These are phyloP conservation scores for Colletotrichum aenigma DNA, from an alignment of 2,329 filamentous ascomycete genomes.

Conservation along the genomic window DNA sequence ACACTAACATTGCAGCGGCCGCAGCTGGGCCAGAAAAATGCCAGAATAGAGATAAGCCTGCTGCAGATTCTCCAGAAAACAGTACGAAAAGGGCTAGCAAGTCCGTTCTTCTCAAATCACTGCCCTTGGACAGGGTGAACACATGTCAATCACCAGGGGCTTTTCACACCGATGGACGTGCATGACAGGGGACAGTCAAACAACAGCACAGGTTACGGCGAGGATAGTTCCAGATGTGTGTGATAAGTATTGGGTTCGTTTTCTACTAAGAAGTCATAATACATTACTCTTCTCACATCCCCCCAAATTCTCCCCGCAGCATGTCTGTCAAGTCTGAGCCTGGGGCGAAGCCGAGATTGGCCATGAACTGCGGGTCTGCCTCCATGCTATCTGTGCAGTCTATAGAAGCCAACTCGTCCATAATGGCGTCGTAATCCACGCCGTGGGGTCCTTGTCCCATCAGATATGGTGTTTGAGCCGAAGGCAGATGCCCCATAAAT, in stretches of 20 bases:
- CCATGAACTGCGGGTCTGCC: slow-evolving; percentile 67
- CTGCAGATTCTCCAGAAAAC: background rate
- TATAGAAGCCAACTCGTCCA: slow-evolving; percentile 56
- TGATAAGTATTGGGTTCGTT: background rate
- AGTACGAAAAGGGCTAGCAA: background rate
- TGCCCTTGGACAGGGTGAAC: background rate
- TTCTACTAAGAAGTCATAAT: slow-evolving; percentile 2
- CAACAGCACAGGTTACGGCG: background rate
- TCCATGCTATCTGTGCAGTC: slow-evolving; percentile 54
- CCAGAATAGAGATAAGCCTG: background rate
- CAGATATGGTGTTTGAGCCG: slow-evolving; percentile 26
- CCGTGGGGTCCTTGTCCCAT: slow-evolving; percentile 20
- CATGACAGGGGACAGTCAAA: background rate
- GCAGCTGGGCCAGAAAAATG: background rate
- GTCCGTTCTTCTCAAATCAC: background rate
- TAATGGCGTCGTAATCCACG: slow-evolving; percentile 56
- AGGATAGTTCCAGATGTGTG: background rate
- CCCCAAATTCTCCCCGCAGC: slow-evolving; percentile 40
- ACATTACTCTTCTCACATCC: slow-evolving; percentile 15
- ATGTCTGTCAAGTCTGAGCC: slow-evolving; percentile 64
- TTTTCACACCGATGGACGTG: background rate
- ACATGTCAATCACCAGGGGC: background rate
- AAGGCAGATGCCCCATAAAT: slow-evolving; percentile 15
- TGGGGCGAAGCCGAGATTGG: slow-evolving; percentile 68
- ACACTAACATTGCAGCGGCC: background rate